Evolutionary conservation across 106 monocot species (phyloP), one percentile per base, ranked within the genome.

Genomic region (Apostasia shenzhenica): DNA sequence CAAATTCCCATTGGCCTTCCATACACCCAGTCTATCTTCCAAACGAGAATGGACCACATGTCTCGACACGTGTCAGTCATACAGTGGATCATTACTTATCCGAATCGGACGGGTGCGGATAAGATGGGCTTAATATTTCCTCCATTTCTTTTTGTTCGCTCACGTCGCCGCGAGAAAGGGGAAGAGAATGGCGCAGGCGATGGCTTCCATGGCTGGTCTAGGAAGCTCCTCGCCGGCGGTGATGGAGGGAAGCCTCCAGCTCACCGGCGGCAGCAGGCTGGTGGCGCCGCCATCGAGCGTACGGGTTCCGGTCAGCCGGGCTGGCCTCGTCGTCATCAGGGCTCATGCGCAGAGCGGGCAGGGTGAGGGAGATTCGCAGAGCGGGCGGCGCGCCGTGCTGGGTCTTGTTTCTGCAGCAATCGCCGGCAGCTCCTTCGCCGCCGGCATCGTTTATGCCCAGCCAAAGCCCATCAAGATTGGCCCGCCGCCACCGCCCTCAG

Each of bases 171-270:
- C 13, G 56, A 1, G 13, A 56, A 59, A 26, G 26, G 26, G 26
- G 50, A 46, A 43, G 70, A 70, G 26, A 52, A 87, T 80, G 84
- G 84, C 80, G 10, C 85, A 85, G 70, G 81, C 88, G 45, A 86
- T 95, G 81, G 88, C 95, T 71, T 91, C 92, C 5, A 90, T 99
- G 90, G 80, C 86, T 47, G 84, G 84, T 61, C 75, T 94, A 56
- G 68, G 77, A 26, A 85, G 91, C 59, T 78, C 82, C 42, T 79
- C 91, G 2, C 87, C 79, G 61, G 85, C 72, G 0, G 83, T 81
- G 13, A 68, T 86, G 11, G 83, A 86, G 26, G 83, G 86, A n/a
- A 86, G 83, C 76, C 73, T 83, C 70, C 86, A 86, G 48, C 41
- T 88, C 69, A 57, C 81, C 61, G 82, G 83, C 63, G 52, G 81